Evolutionary conservation across 1,284 basidiomycete genomes (phyloP).

Genomic region (Ustilago lituana): DNA sequence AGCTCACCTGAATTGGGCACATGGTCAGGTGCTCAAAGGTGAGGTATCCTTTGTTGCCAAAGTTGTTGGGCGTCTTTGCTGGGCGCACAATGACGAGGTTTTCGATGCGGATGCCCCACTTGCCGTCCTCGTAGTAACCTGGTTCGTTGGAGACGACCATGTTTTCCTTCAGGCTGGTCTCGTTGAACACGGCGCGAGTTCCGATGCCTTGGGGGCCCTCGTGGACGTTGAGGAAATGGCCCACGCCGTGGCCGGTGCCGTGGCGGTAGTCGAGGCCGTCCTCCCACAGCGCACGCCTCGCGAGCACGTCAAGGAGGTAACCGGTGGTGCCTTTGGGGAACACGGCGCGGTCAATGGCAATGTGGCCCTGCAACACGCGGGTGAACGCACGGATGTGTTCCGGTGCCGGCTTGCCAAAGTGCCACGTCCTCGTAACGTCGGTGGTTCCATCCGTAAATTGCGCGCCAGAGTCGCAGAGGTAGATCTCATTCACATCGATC

Average conservation of each 20-base stretch:
- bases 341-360: constrained; percentile 84
- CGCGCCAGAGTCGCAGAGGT: constrained; percentile 91
- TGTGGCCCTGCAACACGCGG: constrained; percentile 93
- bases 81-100: constrained; percentile 69
- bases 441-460: constrained; percentile 95
- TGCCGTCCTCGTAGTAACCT: constrained; percentile 90
- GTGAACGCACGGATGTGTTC: constrained; percentile 91
- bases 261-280: constrained; percentile 80
- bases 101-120: constrained; percentile 93
- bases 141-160: constrained; percentile 73
- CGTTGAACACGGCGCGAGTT: constrained; percentile 63
- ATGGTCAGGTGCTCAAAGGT: constrained; percentile 55
- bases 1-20: constrained; percentile 84
- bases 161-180: constrained; percentile 63
- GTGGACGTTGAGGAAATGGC: constrained; percentile 64
- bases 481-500: constrained; percentile 73
- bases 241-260: constrained; percentile 64
- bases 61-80: constrained; percentile 78
- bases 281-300: constrained; percentile 84
- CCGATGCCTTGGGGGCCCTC: constrained; percentile 66
- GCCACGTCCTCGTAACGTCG: constrained; percentile 84
- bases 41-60: constrained; percentile 72
- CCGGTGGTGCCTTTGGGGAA: constrained; percentile 91
- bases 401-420: constrained; percentile 84
- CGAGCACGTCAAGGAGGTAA: constrained; percentile 80